Conservation (phyloP, 768 basidiomycete species). For the Leccinum longicurvipes region DNA sequence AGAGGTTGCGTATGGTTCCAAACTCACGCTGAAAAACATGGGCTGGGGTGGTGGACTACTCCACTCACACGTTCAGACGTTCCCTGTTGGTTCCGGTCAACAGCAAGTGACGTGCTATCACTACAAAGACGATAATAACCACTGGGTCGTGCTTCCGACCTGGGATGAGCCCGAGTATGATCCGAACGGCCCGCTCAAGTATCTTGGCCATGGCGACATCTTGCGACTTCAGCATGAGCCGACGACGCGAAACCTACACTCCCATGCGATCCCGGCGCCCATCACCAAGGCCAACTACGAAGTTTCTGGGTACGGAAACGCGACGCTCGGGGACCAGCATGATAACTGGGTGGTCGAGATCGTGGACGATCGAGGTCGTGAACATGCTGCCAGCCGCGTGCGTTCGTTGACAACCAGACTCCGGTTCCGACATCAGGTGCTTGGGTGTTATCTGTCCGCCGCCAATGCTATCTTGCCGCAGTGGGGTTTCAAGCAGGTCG, state of each 20-base stretch:
- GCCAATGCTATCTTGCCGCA: conserved; percentile 88
- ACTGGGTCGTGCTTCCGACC: conserved; percentile 76
- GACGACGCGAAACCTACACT: conserved; percentile 90
- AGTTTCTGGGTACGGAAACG: conserved; percentile 92
- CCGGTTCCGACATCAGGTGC: conserved; percentile 70
- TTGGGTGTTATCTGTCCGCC: conserved; percentile 88
- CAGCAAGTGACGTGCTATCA: conserved; percentile 99
- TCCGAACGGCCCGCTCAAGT: conserved; percentile 62
- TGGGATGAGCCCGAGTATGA: conserved; percentile 76
- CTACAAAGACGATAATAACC: conserved; percentile 98
- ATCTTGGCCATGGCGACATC: conserved; percentile 69
- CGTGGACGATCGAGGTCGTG: conserved; percentile 82
- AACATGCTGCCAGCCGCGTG: conserved; percentile 58
- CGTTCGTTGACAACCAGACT: conserved; percentile 90
- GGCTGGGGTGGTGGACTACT: conserved; percentile 96
- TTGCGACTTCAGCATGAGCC: conserved; percentile 79
- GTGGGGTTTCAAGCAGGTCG: conserved; percentile 99
- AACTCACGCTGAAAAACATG: conserved; percentile 92
- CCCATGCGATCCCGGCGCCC: conserved; percentile 85
- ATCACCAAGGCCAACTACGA: conserved; percentile 87
- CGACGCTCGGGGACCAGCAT: conserved; percentile 79
- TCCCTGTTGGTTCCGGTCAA: conserved; percentile 85
- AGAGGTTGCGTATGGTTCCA: conserved; percentile 91
- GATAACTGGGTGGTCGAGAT: conserved; percentile 94
- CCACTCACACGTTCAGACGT: conserved; percentile 96